These are phyloP conservation scores for Starmerella bacillaris DNA, from an alignment of 805 yeast species.

Conservation along the genomic window DNA sequence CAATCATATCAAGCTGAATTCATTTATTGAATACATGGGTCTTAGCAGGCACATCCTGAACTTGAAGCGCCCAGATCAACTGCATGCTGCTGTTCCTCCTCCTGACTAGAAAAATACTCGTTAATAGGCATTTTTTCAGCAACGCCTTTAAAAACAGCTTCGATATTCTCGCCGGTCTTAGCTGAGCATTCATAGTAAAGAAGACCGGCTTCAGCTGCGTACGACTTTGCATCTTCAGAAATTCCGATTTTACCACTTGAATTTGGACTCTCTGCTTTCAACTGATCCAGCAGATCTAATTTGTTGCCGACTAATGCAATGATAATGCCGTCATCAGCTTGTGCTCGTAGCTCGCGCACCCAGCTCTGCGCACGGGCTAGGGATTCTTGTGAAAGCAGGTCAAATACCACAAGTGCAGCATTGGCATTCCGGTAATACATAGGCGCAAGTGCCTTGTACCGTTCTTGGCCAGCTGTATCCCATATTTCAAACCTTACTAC, in stretches of 20 bases:
- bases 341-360: slow-evolving; percentile 81
- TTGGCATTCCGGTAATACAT: slow-evolving; percentile 69
- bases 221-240: slow-evolving; percentile 28
- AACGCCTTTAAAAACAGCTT: slow-evolving; percentile 28
- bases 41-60: slow-evolving; percentile 24
- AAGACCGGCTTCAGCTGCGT: slow-evolving; percentile 37
- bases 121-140: slow-evolving; percentile 34
- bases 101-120: slow-evolving; percentile 18
- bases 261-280: slow-evolving; percentile 30
- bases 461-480: slow-evolving; percentile 96
- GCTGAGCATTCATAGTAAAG: slow-evolving; percentile 48
- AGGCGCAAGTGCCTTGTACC: slow-evolving; percentile 68
- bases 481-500: slow-evolving; percentile 34
- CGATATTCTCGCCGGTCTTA: slow-evolving; percentile 47
- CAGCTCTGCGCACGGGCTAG: slow-evolving; percentile 67
- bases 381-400: slow-evolving; percentile 49
- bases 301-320: slow-evolving; percentile 84
- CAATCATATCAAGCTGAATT: too few species aligned
- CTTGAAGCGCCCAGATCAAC: slow-evolving; percentile 9
- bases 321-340: slow-evolving; percentile 53
- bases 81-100: slow-evolving; percentile 15
- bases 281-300: slow-evolving; percentile 34
- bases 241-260: too few species aligned
- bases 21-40: too few species aligned
- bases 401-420: slow-evolving; percentile 77